Conservation (phyloP, 176 grass and related monocot species). For the maize (Zea mays) region Zm-B73-REFERENCE-NAM-5.0 NC_050103.1:96180501-96181000, state of each 20-base stretch:
- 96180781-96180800: constrained; percentile 81
- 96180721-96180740: constrained; percentile 66
- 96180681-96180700: constrained; percentile 80
- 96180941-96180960: constrained; percentile 84
- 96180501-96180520: constrained; percentile 76
- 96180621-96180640: constrained; percentile 82
- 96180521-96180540: constrained; percentile 77
- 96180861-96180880: constrained; percentile 76
- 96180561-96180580: constrained; percentile 86
- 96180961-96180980: constrained; percentile 73
- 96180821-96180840: constrained; percentile 74
- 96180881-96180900: constrained; percentile 54
- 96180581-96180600: constrained; percentile 83
- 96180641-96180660: constrained; percentile 81
- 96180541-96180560: constrained; percentile 88
- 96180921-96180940: constrained; percentile 77
- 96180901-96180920: constrained; percentile 63
- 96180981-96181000: constrained; percentile 50
- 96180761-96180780: constrained; percentile 81
- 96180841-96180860: constrained; percentile 84
- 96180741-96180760: constrained; percentile 97
- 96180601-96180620: constrained; percentile 57
- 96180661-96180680: constrained; percentile 85
- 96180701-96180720: constrained; percentile 65
- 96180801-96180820: constrained; percentile 72